These are phyloP conservation scores for Boletus subparvulus DNA, from an alignment of 768 basidiomycete species.

Conservation along the genomic window DNA sequence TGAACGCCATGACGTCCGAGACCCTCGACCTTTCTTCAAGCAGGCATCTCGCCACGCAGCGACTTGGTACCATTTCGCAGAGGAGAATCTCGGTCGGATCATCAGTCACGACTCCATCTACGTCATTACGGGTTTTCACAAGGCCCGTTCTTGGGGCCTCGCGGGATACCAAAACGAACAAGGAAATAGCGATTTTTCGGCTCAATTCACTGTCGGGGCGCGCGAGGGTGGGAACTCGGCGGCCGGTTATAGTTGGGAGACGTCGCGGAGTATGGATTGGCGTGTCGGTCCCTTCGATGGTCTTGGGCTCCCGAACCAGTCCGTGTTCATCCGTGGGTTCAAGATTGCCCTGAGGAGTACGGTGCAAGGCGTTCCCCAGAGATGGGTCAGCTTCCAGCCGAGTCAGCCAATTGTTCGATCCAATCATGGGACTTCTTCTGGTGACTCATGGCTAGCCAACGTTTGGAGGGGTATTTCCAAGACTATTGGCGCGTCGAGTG, in stretches of 20 bases:
- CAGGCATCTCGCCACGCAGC: conserved; percentile 27
- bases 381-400: conserved; percentile 9
- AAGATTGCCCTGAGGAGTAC: conserved; percentile 25
- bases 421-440: not conserved
- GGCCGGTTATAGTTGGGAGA: conserved; percentile 17
- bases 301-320: conserved; percentile 22
- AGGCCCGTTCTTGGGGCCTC: conserved; percentile 31
- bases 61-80: conserved; percentile 34
- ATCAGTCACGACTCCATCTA: conserved; percentile 35
- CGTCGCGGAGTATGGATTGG: conserved; percentile 18
- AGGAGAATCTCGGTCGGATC: conserved; percentile 25
- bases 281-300: conserved; percentile 18
- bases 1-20: conserved; percentile 24
- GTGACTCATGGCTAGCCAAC: conserved; percentile 20
- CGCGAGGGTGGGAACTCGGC: conserved; percentile 8
- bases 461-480: conserved; percentile 17
- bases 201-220: conserved; percentile 14
- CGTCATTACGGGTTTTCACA: conserved; percentile 31
- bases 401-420: not conserved
- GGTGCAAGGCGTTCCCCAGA: conserved; percentile 19
- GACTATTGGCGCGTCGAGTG: conserved; percentile 11
- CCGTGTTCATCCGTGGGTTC: conserved; percentile 33
- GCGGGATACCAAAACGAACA: conserved; percentile 21
- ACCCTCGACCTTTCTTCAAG: conserved; percentile 25
- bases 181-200: conserved; percentile 1